Evolutionary conservation across 225 moss, liverwort and hornwort species (phyloP), one percentile per base, ranked within the genome.

Genomic region (Physcomitrium patens): DNA sequence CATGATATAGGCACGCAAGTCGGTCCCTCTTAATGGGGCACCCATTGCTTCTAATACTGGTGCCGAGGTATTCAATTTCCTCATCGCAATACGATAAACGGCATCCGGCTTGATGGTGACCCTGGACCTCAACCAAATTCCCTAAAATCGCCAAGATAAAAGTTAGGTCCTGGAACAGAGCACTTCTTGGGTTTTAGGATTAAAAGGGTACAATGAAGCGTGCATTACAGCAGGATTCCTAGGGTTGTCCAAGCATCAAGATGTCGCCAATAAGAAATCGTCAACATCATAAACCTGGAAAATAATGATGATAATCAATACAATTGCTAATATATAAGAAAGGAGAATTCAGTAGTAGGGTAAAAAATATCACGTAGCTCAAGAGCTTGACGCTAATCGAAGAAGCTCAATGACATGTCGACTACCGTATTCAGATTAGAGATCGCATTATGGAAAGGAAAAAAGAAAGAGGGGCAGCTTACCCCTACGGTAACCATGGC

Each of bases 1-100:
- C 99, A 95, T 99, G 48, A 99, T 85, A 70, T 95, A 95, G n/a
- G 99, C 99, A 12, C 99, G 93, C 20, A 99, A 60, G 52, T 99
- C 93, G 27, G 93, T 99, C 37, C 99, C 99, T 50, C 95, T 87
- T 17, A 99, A 76, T 24, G 99, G 99, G 53, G 99, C 99, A 31
- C 99, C 99, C 93, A 99, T 90, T 0, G 95, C 91, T 81, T 95
- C 99, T 72, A 99, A 77, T 60, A 99, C 91, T 12, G 88, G 74
- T 63, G 95, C 99, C 42, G 99, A 95, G 0, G 99, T 86, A 27
- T 99, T 99, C 63, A 99, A 83, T 84, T 84, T 95, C 64, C 95
- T 84, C 93, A 99, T 93, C 31, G 91, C 95, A 81, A 92, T 86
- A 60, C 99, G 86, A 57, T 99, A 99, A 1, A 95, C 99, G 8